Evolutionary conservation across 495 filamentous ascomycete species (phyloP), one percentile per base, ranked within the genome.

Genomic region (Penicillium malachiteum): DNA sequence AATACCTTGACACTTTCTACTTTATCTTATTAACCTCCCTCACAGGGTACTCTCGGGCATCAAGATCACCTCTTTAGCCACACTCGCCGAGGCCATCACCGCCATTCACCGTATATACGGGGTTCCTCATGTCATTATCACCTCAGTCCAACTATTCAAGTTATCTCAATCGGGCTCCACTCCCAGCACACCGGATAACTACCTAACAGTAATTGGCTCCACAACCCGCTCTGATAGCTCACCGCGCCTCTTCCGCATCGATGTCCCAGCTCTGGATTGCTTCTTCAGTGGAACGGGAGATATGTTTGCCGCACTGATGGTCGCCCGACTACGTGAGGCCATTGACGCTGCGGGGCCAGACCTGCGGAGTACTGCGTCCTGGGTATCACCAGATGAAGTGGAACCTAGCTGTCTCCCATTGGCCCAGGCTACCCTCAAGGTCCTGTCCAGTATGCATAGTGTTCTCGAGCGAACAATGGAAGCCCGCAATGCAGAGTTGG

Each of bases 261-360:
- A 88, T 50, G 86, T 96, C 49, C 91, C 93, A 1, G 83, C 88
- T 5, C 84, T 97, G 50, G 87, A 96, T 64, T 88, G 88, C 70
- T 95, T 91, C 78, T 98, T 97, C 71, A 91, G 87, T 65, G 94
- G 94, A 26, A 96, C 94, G 1, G 94, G 94, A 12, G 94, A 98
- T 75, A 96, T 98, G 92, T 97, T 98, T 68, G 91, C 94, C 39
- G 92, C 95, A 18, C 75, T 97, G 50, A 93, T 86, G 47, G 81
- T 96, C 2, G 90, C 89, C 21, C 86, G 94, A n/a, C 83, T 98
- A 52, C 85, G 93, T 58, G 91, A 97, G 76, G 90, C 89, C 5
- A 84, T 87, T 13, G 59, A 62, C 11, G 68, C 65, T 7, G 74
- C 76, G 1, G 76, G 70, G 0, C 55, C 69, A 5, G 44, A 49